phyloP scores from a whole-genome alignment of 2,329 filamentous ascomycete genomes.

The Trichoderma citrinoviride region DNA sequence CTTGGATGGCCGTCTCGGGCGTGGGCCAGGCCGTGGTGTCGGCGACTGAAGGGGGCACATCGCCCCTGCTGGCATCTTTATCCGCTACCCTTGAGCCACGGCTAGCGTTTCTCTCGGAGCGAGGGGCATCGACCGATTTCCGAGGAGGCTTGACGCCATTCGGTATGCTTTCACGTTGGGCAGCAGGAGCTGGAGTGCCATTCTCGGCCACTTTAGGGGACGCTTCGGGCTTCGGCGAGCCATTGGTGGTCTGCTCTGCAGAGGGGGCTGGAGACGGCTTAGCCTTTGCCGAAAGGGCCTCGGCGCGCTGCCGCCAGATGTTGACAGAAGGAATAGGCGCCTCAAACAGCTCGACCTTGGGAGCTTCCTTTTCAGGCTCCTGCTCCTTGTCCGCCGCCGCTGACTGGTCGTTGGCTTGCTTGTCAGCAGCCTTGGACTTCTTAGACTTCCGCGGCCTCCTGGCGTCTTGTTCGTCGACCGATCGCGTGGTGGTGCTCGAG shows the following conservation, averaged over 20 bases:
- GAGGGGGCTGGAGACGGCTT: conserved; percentile 35
- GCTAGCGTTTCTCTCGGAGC: conserved; percentile 44
- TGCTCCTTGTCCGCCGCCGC: conserved; percentile 59
- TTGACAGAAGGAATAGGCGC: conserved; percentile 83
- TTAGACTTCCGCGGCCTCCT: conserved; percentile 57
- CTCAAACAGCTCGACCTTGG: conserved; percentile 68
- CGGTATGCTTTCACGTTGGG: conserved; percentile 29
- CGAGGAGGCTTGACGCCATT: conserved; percentile 44
- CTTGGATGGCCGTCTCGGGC: conserved; percentile 68
- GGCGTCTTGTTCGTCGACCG: conserved; percentile 58
- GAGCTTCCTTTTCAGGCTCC: conserved; percentile 40
- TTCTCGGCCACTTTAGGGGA: conserved; percentile 29
- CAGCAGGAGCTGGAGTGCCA: conserved; percentile 19
- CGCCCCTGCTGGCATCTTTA: conserved; percentile 37
- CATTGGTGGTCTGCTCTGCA: conserved; percentile 41
- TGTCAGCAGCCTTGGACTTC: conserved; percentile 50
- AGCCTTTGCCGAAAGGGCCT: conserved; percentile 58
- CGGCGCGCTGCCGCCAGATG: conserved; percentile 77
- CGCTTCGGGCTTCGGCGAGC: conserved; percentile 45
- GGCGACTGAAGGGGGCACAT: conserved; percentile 60
- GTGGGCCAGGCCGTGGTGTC: conserved; percentile 88
- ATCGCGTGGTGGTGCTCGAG: conserved; percentile 62
- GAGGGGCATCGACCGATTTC: conserved; percentile 43
- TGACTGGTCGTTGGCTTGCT: conserved; percentile 49
- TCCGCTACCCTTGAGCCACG: conserved; percentile 48